Evolutionary conservation across 2,329 filamentous ascomycete genomes (phyloP), one percentile per base, ranked within the genome.

Genomic region (Xylariaceae sp.): DNA sequence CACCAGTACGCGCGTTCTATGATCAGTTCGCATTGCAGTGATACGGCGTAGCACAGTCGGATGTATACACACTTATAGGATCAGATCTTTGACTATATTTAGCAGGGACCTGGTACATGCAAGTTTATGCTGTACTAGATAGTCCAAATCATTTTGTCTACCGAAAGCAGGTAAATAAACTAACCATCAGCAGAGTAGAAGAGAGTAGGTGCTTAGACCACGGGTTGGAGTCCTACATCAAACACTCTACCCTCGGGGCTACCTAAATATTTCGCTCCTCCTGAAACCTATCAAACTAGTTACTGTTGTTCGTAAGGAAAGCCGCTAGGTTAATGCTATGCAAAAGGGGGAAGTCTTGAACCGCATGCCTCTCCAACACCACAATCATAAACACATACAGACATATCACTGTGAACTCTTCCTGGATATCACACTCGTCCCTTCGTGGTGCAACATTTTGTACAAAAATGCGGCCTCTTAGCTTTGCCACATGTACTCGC

Each of bases 401-500:
- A 37, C 32, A 16, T 37, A 37, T 37, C 14, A 3, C 14, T 37
- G 7, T 16, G 14, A 37, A 37, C 14, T 10, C 6, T 37, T 37
- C 32, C 9, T 10, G 5, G 32, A 37, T 37, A 37, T 37, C 32
- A 16, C 47, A 44, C 7, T n/a, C 21, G 23, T n/a, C 50, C 40
- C n/a, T 18, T 23, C 40, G 10, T 37, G 23, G 37, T 48, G 48
- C 44, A 50, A 48, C 40, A 40, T 20, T 51, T 48, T 50, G 26
- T 48, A 46, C 50, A 54, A 44, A 20, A 21, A 40, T n/a, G 16
- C 9, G 6, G 10, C n/a, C n/a, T 41, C 41, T 57, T 65, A 82
- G 56, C 74, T 80, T 73, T 87, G 82, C 86, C 85, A 90, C 83
- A 89, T 85, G 65, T 86, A 80, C 77, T 92, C 89, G 66, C 86